phyloP scores from a whole-genome alignment of 805 yeast genomes.

The Candida succiphila region DNA sequence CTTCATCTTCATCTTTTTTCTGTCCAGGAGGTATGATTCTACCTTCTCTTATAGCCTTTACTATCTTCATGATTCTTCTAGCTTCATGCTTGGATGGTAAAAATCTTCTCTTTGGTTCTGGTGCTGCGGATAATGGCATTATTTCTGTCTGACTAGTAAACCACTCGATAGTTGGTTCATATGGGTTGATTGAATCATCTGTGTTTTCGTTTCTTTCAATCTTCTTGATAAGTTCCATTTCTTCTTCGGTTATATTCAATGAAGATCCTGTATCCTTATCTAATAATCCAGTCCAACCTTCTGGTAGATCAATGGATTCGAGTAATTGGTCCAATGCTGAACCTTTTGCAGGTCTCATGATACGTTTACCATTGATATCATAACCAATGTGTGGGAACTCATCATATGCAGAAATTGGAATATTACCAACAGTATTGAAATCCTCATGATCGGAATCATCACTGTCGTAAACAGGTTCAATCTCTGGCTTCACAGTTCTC shows the following conservation, averaged over 20 bases:
- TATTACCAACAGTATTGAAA: conserved; percentile 83
- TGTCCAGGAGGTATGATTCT: conserved; percentile 72
- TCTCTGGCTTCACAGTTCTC: conserved; percentile 78
- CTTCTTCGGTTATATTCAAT: conserved; percentile 77
- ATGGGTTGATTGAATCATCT: conserved; percentile 73
- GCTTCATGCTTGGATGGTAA: conserved; percentile 97
- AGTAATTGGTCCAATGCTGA: conserved; percentile 85
- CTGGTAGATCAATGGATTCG: conserved; percentile 89
- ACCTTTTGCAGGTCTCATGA: conserved; percentile 98
- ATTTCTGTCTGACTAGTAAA: conserved; percentile 75
- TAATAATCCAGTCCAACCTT: conserved; percentile 96
- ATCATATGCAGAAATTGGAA: conserved; percentile 89
- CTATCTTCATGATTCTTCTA: conserved; percentile 91
- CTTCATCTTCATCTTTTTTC: conserved; percentile 38
- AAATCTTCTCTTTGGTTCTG: conserved; percentile 96
- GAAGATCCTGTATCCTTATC: conserved; percentile 84
- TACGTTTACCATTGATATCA: conserved; percentile 93
- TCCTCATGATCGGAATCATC: conserved; percentile 85
- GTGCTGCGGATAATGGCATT: conserved; percentile 89
- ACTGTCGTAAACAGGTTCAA: conserved; percentile 88
- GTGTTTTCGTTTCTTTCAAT: conserved; percentile 81
- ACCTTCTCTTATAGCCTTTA: conserved; percentile 93
- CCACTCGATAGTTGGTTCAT: conserved; percentile 94
- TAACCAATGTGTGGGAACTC: conserved; percentile 97
- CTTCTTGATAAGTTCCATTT: conserved; percentile 77